Conservation (phyloP, 116 monocot genomes). For the Cymodocea nodosa region DNA sequence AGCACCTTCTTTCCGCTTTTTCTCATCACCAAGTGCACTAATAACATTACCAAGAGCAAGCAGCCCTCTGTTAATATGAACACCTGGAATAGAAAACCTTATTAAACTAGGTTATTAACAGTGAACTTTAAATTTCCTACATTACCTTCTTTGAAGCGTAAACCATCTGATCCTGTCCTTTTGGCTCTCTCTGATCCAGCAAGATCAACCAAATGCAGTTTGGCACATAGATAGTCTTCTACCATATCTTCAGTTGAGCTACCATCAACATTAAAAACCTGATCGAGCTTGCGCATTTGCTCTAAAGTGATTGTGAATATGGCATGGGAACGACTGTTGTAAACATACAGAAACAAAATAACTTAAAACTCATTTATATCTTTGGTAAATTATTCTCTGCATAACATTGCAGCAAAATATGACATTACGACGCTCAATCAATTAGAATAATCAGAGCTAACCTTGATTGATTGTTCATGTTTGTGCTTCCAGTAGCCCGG, state of each 20-base stretch:
- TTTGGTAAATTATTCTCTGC: too few relatives aligned
- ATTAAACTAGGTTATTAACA: neutral
- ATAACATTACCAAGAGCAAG: conserved; percentile 99
- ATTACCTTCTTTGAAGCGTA: conserved; percentile 96
- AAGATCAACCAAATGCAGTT: conserved; percentile 97
- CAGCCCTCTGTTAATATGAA: conserved; percentile 96
- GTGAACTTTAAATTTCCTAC: neutral
- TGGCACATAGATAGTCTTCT: conserved; percentile 93
- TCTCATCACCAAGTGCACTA: conserved; percentile 96
- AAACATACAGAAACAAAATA: neutral
- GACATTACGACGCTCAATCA: neutral
- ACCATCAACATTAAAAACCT: conserved; percentile 39
- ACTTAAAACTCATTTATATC: neutral
- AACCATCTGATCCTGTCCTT: conserved; percentile 90
- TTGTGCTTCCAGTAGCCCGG: conserved; percentile 99
- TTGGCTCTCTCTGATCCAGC: conserved; percentile 99
- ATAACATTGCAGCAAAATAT: too few relatives aligned
- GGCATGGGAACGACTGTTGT: conserved; percentile 94
- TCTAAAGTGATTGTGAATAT: conserved; percentile 99
- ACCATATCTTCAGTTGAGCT: conserved; percentile 44
- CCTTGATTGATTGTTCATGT: conserved; percentile 99
- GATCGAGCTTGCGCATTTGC: conserved; percentile 82
- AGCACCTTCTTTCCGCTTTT: conserved; percentile 84
- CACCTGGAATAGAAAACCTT: conserved; percentile 38
- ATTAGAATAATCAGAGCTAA: conserved; percentile 8